Conservation (phyloP, 106 monocot genomes). For the Posidonia australis region DNA sequence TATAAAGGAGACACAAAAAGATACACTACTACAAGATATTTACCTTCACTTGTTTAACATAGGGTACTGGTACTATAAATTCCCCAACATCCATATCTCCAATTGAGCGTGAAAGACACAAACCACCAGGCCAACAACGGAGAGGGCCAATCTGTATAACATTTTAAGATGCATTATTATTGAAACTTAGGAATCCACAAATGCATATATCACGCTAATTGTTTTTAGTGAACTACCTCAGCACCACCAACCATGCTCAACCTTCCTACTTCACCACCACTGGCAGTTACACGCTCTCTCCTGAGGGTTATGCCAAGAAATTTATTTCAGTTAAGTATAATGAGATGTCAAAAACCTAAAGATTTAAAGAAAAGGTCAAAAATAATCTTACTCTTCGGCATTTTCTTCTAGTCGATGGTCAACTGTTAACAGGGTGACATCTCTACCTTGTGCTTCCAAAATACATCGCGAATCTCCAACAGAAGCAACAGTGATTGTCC, state of each 20-base stretch:
- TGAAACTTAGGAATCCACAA: not conserved
- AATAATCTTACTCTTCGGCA: conserved; percentile 12
- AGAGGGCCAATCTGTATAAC: conserved; percentile 73
- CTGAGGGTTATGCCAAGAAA: not conserved
- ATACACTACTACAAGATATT: not conserved
- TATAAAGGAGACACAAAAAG: too few species aligned
- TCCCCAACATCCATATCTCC: conserved; percentile 96
- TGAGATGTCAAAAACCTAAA: not conserved
- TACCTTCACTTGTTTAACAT: conserved; percentile 98
- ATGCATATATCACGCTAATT: not conserved
- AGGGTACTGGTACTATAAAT: conserved; percentile 82
- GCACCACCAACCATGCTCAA: conserved; percentile 10
- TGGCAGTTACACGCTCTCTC: conserved; percentile 16
- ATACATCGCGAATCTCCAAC: conserved; percentile 22
- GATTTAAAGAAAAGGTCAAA: too few species aligned
- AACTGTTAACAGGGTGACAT: conserved; percentile 12
- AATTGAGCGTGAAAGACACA: conserved; percentile 86
- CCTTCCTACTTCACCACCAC: conserved; percentile 20
- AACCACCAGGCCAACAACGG: conserved; percentile 87
- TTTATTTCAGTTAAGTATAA: not conserved
- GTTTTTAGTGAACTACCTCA: conserved; percentile 5
- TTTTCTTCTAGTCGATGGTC: conserved; percentile 22
- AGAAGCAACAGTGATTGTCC: conserved; percentile 16
- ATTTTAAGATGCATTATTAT: not conserved
- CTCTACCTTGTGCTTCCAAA: conserved; percentile 11